Conservation (phyloP, 768 basidiomycete genomes). For the Leucocoprinus leucothites region DNA sequence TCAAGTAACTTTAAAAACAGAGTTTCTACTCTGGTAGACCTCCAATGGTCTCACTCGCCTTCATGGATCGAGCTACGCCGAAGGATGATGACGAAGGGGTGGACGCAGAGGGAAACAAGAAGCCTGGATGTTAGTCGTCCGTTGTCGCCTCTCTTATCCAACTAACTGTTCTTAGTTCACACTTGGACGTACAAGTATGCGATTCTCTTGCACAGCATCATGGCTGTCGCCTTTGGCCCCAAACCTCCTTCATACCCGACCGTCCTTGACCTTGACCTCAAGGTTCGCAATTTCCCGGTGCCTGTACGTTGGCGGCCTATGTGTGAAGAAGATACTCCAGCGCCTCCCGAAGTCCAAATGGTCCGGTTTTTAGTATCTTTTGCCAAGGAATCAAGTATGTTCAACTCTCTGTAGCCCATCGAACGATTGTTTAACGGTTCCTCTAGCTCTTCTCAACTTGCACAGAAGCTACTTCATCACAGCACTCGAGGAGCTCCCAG, state of each 20-base stretch:
- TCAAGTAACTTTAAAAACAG: constrained; percentile 26
- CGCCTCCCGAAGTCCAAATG: constrained; percentile 27
- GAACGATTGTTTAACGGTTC: not conserved
- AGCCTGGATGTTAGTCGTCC: constrained; percentile 36
- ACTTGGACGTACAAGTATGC: constrained; percentile 56
- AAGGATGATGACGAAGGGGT: constrained; percentile 35
- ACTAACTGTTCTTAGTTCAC: constrained; percentile 37
- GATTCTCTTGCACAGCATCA: constrained; percentile 46
- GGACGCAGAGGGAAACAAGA: constrained; percentile 33
- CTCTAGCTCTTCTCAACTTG: constrained; percentile 56
- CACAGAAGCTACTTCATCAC: constrained; percentile 69
- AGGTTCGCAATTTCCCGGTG: constrained; percentile 57
- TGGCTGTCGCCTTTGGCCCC: constrained; percentile 49
- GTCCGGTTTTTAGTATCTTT: constrained; percentile 42
- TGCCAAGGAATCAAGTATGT: constrained; percentile 48
- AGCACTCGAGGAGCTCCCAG: constrained; percentile 57
- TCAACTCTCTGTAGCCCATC: not conserved
- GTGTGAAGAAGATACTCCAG: constrained; percentile 18
- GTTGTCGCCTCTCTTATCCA: not conserved
- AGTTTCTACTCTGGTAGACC: constrained; percentile 63
- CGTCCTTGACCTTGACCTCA: constrained; percentile 57
- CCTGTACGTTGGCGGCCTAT: constrained; percentile 43
- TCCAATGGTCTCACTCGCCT: constrained; percentile 47
- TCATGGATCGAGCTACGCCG: constrained; percentile 57
- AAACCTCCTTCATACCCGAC: constrained; percentile 48